Base-by-base conservation (phyloP, 2,329 filamentous ascomycete species). In the Aureobasidium sp. region DNA sequence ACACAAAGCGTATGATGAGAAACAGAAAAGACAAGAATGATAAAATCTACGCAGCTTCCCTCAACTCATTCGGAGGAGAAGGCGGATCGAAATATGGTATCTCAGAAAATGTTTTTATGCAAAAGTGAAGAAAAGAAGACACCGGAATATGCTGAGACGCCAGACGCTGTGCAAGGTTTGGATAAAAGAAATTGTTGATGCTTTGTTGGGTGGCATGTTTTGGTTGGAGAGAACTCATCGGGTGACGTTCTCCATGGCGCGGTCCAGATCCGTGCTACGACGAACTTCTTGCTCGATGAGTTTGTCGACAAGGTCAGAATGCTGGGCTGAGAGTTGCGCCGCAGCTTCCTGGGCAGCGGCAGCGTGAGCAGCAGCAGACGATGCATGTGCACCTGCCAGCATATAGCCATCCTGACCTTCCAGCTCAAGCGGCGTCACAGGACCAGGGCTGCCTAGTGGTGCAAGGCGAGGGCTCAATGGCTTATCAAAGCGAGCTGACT, bases 401-500 rank as follows among this genome's bases (percentile, higher is more conserved):
- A 82, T 71, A 65, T 81, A 81, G 59, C 76, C 72, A 15, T 72
- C 71, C 17, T 71, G 66, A 1, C 71, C 72, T 67, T 80, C 80
- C 36, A 82, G 74, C 65, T 78, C 77, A 51, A 82, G 68, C n/a
- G 80, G 80, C 27, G 80, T 82, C 42, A 82, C 79, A 7, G 78
- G 78, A 42, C 79, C 79, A 2, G 80, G 80, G 61, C 79, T 81
- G 17, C 77, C 79, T 25, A 80, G 68, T 27, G 80, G 80, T 27
- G 73, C 73, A 44, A 82, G 73, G 42, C 77, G 75, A 36, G 80
- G 80, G 68, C 78, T 80, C 27, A 70, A 73, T 1, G 80, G 79
- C 66, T 75, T 78, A 20, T 68, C 67, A n/a, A 29, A 49, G 37
- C 57, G 57, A 15, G 36, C n/a, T 12, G 57, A 51, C 41, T 51